Evolutionary conservation across 1,139 yeast species (phyloP), one percentile per base, ranked within the genome.

Genomic region (Geotrichum fermentans): DNA sequence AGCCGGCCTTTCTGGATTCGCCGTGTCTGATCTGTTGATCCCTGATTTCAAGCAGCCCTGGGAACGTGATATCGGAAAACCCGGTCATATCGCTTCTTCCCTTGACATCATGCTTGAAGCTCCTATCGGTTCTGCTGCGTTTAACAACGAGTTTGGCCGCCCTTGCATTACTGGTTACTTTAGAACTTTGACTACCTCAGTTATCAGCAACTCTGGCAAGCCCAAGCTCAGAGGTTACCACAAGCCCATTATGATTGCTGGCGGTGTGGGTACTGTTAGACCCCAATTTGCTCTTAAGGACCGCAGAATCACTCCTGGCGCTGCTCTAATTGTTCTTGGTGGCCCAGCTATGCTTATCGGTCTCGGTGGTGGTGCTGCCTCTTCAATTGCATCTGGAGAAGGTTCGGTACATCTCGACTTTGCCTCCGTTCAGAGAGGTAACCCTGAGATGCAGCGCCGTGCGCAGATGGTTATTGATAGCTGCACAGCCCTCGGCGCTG

Each of bases 291-390:
- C 98, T 8, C 74, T 94, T 58, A 94, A 94, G 68, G 84, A 88
- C 65, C 80, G 81, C 50, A 83, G 79, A 55, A 89, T 94, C 58
- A 87, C 96, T 3, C 95, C 97, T 28, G 97, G 97, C 20, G 82
- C 97, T 26, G 82, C 85, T 52, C 75, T 94, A 57, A 87, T 94
- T 64, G 98, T 94, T 24, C 79, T 94, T 49, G 99, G 99, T 64
- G 99, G 99, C 52, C 96, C 90, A 61, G 86, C 90, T n/a, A 92
- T 94, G 98, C 79, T 94, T 61, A 92, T 94, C 70, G 99, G 99
- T 63, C 78, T 92, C 52, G 99, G 99, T 63, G 99, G 99, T 64
- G 99, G 99, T 72, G 98, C 98, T 43, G 98, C 98, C 8, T 92
- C 98, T 5, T 87, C 96, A 8, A 79, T 90, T 47, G 80, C 95